Base-by-base conservation (phyloP, 2,329 filamentous ascomycete species). In the Pyricularia sp. region DNA sequence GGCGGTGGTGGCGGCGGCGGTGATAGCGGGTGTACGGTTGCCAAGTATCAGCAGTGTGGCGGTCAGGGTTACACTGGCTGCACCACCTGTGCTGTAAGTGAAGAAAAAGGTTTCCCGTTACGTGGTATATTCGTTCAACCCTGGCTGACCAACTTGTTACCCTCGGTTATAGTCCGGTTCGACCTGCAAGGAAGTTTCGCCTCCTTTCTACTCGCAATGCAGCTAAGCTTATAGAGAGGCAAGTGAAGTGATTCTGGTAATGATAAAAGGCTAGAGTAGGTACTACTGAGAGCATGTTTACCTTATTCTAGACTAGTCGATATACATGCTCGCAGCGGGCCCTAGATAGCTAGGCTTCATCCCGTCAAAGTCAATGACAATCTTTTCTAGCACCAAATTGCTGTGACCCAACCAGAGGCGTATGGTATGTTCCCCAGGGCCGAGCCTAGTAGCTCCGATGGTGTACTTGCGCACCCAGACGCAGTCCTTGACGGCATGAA, bases 361-460 rank as follows among this genome's bases (percentile, higher is more conserved):
- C 2, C 74, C 75, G 6, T 75, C 76, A 28, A 76, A 65, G 68
- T 77, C 73, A 26, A 77, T 49, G 2, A 76, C 70, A 19, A 77
- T 60, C 64, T 74, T 76, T 66, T 76, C 70, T 19, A 76, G 66
- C 1, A 73, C 66, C 1, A 76, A 64, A 7, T 72, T 72, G 1
- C 70, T 68, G 59, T 74, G 71, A 12, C 72, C 44, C 9, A 70
- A 65, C 68, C 72, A 71, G 9, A 75, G 22, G 44, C 70, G 71
- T 30, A 75, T 35, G 2, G 65, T 67, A 68, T 72, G 67, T 12
- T 65, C 63, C n/a, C 63, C 64, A 30, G 61, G 35, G 5, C 44
- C 68, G 13, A 65, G 19, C 9, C n/a, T n/a, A n/a, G 31, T 22
- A 30, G 31, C 3, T 3, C 57, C 4, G n/a, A 67, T 31, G 8